Percentiles rank a stretch among this genome's conserved stretches.
phyloP scores from a whole-genome alignment of 306 rosid species.

The Mimosa pudica region DNA sequence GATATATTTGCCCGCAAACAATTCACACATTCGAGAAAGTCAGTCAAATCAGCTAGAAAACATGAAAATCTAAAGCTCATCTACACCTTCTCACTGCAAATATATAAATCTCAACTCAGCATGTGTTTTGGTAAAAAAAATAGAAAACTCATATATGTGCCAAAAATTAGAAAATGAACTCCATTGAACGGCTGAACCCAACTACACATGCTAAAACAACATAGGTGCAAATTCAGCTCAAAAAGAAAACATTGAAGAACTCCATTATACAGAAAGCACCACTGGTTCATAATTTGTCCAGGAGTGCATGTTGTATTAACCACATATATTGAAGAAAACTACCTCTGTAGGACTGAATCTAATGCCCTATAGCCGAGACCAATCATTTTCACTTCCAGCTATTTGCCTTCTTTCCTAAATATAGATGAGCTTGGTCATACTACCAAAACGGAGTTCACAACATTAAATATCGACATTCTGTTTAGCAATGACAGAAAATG shows the following conservation, averaged over 20 bases:
- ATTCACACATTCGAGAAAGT: not conserved
- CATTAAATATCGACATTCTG: not conserved
- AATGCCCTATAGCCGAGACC: not conserved
- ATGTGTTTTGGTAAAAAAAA: too few relatives aligned
- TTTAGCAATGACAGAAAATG: not conserved
- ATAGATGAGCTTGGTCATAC: not conserved
- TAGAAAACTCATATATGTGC: not conserved
- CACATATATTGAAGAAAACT: not conserved
- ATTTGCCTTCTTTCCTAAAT: not conserved
- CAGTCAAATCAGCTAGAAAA: not conserved
- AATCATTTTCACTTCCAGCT: not conserved
- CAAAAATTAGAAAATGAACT: not conserved
- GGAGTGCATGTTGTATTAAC: not conserved
- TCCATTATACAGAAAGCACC: not conserved
- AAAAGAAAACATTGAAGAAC: not conserved
- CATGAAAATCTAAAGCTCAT: not conserved
- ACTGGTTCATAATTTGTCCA: not conserved
- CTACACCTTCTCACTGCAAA: not conserved
- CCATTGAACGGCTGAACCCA: not conserved
- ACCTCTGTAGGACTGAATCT: not conserved
- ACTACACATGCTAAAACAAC: not conserved
- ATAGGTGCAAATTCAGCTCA: not conserved
- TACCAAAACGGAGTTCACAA: not conserved
- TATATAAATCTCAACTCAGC: not conserved
- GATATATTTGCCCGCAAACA: not conserved